Evolutionary conservation across 2,329 filamentous ascomycete genomes (phyloP).

Genomic region (Colletotrichum gloeosporioides): DNA sequence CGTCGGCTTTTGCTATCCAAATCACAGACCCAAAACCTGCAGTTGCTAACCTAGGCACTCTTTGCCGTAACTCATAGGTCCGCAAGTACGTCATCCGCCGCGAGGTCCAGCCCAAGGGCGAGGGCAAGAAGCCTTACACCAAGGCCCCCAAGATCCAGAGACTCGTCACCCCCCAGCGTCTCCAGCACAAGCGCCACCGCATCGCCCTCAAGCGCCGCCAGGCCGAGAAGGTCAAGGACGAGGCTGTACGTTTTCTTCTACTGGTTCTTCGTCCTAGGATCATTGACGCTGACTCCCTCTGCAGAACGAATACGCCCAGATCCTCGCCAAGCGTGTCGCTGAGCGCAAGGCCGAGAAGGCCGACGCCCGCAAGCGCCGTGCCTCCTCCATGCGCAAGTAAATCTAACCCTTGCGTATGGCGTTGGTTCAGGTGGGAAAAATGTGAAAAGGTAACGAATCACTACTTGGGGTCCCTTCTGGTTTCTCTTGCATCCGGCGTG

Average conservation of each 20-base stretch:
- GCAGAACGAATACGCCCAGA: slow-evolving; percentile 94
- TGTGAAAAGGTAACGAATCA: slow-evolving; percentile 29
- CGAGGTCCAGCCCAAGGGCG: slow-evolving; percentile 95
- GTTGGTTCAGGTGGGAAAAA: slow-evolving; percentile 22
- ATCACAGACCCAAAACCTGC: slow-evolving; percentile 11
- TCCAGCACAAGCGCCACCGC: slow-evolving; percentile 99
- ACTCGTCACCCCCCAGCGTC: slow-evolving; percentile 98
- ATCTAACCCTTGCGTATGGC: slow-evolving; percentile 30
- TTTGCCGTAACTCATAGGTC: slow-evolving; percentile 63
- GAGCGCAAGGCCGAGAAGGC: slow-evolving; percentile 95
- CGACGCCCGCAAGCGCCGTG: slow-evolving; percentile 95
- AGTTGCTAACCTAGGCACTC: slow-evolving; percentile 36
- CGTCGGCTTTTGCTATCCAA: slow-evolving; percentile 11
- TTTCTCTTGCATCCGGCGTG: slow-evolving; percentile 49
- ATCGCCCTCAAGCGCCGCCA: slow-evolving; percentile 98
- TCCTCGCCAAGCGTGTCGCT: slow-evolving; percentile 95
- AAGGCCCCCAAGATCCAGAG: slow-evolving; percentile 99
- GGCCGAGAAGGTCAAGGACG: slow-evolving; percentile 96
- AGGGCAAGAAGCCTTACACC: slow-evolving; percentile 98
- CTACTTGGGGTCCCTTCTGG: slow-evolving; percentile 35
- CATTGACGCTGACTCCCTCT: slow-evolving; percentile 37
- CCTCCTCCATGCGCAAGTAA: slow-evolving; percentile 94
- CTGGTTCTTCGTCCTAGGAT: neutral
- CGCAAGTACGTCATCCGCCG: slow-evolving; percentile 99
- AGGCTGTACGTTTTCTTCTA: slow-evolving; percentile 76